phyloP scores from a whole-genome alignment of 2,329 filamentous ascomycete species.

The Neobulgaria alba region DNA sequence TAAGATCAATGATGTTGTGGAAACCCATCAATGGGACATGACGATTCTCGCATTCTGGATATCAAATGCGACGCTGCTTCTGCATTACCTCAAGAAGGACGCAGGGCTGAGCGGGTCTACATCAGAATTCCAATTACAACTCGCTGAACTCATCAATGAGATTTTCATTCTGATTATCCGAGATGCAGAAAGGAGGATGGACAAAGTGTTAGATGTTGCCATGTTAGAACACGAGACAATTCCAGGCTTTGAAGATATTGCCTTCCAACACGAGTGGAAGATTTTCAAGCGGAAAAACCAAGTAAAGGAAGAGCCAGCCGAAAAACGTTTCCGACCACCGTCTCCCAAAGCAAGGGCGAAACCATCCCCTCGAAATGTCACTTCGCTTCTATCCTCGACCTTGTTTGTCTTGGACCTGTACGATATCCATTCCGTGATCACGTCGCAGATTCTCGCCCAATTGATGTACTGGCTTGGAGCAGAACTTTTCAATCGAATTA shows the following conservation, averaged over 20 bases:
- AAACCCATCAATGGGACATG: slow-evolving; percentile 97
- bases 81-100: slow-evolving; percentile 97
- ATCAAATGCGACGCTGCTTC: slow-evolving; percentile 87
- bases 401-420: slow-evolving; percentile 98
- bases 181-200: slow-evolving; percentile 89
- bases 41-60: slow-evolving; percentile 98
- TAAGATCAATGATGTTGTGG: slow-evolving; percentile 95
- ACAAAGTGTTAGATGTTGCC: slow-evolving; percentile 85
- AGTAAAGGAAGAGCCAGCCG: slow-evolving; percentile 79
- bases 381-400: slow-evolving; percentile 88
- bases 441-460: slow-evolving; percentile 82
- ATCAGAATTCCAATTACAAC: slow-evolving; percentile 80
- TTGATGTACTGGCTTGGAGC: slow-evolving; percentile 93
- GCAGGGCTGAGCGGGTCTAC: slow-evolving; percentile 71
- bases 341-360: slow-evolving; percentile 91
- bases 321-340: slow-evolving; percentile 85
- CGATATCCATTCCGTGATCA: slow-evolving; percentile 96
- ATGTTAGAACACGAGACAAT: slow-evolving; percentile 99
- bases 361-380: slow-evolving; percentile 88
- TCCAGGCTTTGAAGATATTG: slow-evolving; percentile 90
- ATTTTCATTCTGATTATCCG: slow-evolving; percentile 97
- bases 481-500: slow-evolving; percentile 95
- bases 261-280: slow-evolving; percentile 98
- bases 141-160: slow-evolving; percentile 92
- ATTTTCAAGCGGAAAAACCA: slow-evolving; percentile 88